Evolutionary conservation across 169 alveolate genomes (phyloP), one percentile per base, ranked within the genome.

Genomic region (Plasmodium gonderi): DNA sequence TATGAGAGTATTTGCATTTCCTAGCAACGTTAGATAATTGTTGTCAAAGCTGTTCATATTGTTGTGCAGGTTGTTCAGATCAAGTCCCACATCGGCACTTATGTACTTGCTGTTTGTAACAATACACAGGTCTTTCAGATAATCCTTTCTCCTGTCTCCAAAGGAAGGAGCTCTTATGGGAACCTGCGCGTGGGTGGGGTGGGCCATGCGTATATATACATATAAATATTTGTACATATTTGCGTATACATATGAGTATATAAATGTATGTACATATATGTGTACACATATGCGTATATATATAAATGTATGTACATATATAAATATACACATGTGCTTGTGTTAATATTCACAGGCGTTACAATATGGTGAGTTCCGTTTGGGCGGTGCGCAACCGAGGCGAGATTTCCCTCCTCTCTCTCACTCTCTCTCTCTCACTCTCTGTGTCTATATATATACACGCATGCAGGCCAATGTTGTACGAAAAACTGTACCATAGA

Each of bases 141-240:
- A 96, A 69, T 96, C 98, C 91, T 97, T 97, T 11, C 98, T 92
- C 60, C 98, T 96, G 75, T 97, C 98, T 7, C 98, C 98, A 67
- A 96, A 96, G 5, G 97, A 95, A 5, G 98, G 98, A 0, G 98
- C 97, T 80, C 97, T 96, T 69, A 97, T 97, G 3, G 97, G 98
- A 36, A 96, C 97, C 97, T 96, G 89, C 33, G 44, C 3, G 33
- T 1, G 36, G 67, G 72, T 38, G 31, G 11, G 6, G 47, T 23
- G 20, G 14, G 14, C 33, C 12, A 67, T 14, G 14, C 9, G 23
- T 1, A 51, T 74, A 12, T 26, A n/a, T n/a, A n/a, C n/a, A n/a
- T n/a, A n/a, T n/a, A n/a, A n/a, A n/a, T n/a, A n/a, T n/a, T n/a
- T n/a, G n/a, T n/a, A n/a, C n/a, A n/a, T n/a, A n/a, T n/a, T n/a